phyloP scores from a whole-genome alignment of 345 rosid species.

The Citrus mangshanensis region DNA sequence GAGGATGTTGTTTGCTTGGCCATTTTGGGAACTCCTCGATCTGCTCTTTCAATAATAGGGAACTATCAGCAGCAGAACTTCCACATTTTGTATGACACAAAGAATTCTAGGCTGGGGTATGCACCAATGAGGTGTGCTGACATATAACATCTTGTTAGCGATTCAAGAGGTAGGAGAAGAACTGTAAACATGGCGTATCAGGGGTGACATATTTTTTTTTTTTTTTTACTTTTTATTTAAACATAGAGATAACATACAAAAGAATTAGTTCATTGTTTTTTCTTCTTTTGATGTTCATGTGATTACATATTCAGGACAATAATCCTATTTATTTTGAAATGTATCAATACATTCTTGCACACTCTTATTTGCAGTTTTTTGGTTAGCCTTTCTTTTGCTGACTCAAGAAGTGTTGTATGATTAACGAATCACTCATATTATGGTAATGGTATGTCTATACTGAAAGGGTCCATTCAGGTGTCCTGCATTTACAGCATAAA shows the following conservation, averaged over 20 bases:
- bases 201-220: neutral
- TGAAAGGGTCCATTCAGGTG: neutral
- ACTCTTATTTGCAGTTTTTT: neutral
- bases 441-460: neutral
- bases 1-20: constrained; percentile 80
- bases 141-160: constrained; percentile 27
- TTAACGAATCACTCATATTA: neutral
- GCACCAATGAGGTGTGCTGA: constrained; percentile 73
- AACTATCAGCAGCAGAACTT: constrained; percentile 93
- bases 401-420: constrained; percentile 4
- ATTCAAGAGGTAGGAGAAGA: constrained; percentile 10
- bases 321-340: constrained; percentile 4
- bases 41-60: constrained; percentile 81
- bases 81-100: constrained; percentile 69
- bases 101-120: constrained; percentile 74
- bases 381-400: neutral
- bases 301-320: constrained; percentile 7
- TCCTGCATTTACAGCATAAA: neutral
- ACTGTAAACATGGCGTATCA: constrained; percentile 23
- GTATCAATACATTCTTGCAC: constrained; percentile 11
- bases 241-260: constrained; percentile 15
- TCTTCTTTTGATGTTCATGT: constrained; percentile 9
- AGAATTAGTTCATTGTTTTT: constrained; percentile 21
- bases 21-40: constrained; percentile 68
- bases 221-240: constrained; percentile 11